Conservation (phyloP, 2,329 filamentous ascomycete species). For the Cercospora sojina region DNA sequence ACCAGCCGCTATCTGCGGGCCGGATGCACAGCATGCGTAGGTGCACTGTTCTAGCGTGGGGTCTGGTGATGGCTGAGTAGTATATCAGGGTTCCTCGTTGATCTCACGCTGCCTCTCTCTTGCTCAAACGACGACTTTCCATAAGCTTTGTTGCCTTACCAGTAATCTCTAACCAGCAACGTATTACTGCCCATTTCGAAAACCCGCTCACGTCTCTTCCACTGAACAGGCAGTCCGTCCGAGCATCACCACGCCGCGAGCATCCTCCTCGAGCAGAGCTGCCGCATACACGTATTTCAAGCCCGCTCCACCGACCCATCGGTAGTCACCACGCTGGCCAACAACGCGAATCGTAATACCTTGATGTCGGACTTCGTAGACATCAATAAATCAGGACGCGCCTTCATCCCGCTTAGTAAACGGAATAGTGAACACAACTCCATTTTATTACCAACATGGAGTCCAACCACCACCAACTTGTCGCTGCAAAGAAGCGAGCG, state of each 20-base stretch:
- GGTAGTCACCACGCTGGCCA: slow-evolving; percentile 13
- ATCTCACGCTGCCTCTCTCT: slow-evolving; percentile 9
- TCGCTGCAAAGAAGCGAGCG: slow-evolving; percentile 41
- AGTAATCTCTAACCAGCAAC: background rate
- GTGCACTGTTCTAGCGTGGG: slow-evolving; percentile 12
- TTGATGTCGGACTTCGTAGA: slow-evolving; percentile 41
- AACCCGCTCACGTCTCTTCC: background rate
- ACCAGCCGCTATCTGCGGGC: slow-evolving; percentile 17
- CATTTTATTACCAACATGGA: slow-evolving; percentile 48
- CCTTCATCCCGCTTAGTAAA: slow-evolving; percentile 47
- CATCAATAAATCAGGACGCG: slow-evolving; percentile 48
- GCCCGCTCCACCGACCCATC: slow-evolving; percentile 4
- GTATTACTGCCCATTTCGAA: background rate
- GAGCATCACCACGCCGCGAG: background rate
- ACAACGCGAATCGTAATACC: slow-evolving; percentile 16
- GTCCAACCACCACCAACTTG: slow-evolving; percentile 36
- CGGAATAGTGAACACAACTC: slow-evolving; percentile 38
- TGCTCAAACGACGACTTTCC: background rate
- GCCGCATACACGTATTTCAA: slow-evolving; percentile 17
- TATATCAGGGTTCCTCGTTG: slow-evolving; percentile 15
- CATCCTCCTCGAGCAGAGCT: slow-evolving; percentile 10
- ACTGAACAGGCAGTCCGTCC: background rate
- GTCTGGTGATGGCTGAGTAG: slow-evolving; percentile 6
- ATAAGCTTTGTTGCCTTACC: slow-evolving; percentile 3
- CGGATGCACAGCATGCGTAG: slow-evolving; percentile 8